Evolutionary conservation across 257 asterid genomes (phyloP).

Genomic region (Plantago ovata): DNA sequence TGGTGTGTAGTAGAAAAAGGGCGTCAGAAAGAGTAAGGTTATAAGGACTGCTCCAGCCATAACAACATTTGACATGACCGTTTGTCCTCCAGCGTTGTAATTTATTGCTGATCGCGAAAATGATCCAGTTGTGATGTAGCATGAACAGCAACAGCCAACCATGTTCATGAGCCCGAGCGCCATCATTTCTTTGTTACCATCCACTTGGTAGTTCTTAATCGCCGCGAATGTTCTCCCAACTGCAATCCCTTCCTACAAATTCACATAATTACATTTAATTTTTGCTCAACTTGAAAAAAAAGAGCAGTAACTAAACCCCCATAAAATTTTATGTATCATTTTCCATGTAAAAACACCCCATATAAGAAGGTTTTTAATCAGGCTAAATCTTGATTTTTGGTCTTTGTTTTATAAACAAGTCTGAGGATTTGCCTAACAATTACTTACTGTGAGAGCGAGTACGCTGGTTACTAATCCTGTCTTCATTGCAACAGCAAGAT

Average conservation of each 20-base stretch:
- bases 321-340: too few relatives aligned
- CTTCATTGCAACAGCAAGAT: conserved; percentile 66
- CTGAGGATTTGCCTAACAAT: too few relatives aligned
- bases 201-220: conserved; percentile 83
- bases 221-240: conserved; percentile 94
- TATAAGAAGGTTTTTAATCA: too few relatives aligned
- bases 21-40: conserved; percentile 84
- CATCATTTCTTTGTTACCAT: conserved; percentile 98
- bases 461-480: conserved; percentile 85
- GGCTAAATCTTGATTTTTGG: too few relatives aligned
- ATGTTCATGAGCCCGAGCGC: conserved; percentile 97
- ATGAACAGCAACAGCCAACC: conserved; percentile 95
- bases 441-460: conserved; percentile 83
- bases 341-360: too few relatives aligned
- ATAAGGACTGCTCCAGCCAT: conserved; percentile 82
- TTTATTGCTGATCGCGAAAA: conserved; percentile 96
- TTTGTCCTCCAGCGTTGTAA: conserved; percentile 84
- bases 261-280: too few relatives aligned
- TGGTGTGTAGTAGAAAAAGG: conserved; percentile 83
- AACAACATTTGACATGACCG: conserved; percentile 73
- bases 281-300: too few relatives aligned
- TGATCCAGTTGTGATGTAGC: conserved; percentile 96
- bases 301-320: too few relatives aligned
- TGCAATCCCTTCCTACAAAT: conserved; percentile 88
- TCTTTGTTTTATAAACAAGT: too few relatives aligned